Percentiles rank a stretch among this genome's conserved stretches.
Conservation (phyloP, 257 asterid genomes). For the Solanum habrochaites region DNA sequence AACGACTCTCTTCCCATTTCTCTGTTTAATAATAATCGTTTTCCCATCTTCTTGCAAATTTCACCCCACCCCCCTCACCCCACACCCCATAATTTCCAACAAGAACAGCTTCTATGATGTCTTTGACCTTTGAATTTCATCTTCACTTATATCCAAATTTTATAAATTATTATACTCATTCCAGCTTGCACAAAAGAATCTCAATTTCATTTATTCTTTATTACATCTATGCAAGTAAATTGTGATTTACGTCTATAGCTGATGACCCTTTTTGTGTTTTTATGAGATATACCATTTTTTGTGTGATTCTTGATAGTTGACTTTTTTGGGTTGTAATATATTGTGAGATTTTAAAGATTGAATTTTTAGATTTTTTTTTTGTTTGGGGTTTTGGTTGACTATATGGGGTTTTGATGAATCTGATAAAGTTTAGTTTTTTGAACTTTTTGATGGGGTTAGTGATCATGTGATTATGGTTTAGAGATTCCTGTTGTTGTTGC, state of each 20-base stretch:
- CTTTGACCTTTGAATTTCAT: conserved; percentile 48
- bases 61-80: conserved; percentile 5
- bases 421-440: conserved; percentile 7
- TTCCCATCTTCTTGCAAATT: conserved; percentile 40
- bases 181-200: conserved; percentile 13
- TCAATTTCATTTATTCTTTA: conserved; percentile 6
- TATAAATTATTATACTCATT: conserved; percentile 10
- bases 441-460: conserved; percentile 14
- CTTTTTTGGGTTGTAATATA: not conserved
- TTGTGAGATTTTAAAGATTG: not conserved
- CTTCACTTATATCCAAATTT: not conserved
- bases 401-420: not conserved
- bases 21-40: not conserved
- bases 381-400: not conserved
- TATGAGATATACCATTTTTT: not conserved
- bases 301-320: not conserved
- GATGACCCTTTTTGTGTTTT: not conserved
- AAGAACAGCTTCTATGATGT: conserved; percentile 6
- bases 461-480: conserved; percentile 33
- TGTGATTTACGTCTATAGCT: not conserved
- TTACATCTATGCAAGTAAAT: conserved; percentile 8
- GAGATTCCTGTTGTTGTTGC: conserved; percentile 23
- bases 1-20: conserved; percentile 11
- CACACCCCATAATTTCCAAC: not conserved
- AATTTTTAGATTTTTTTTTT: not conserved